Evolutionary conservation across 495 filamentous ascomycete genomes (phyloP).

Genomic region (Gamarada debralockiae): DNA sequence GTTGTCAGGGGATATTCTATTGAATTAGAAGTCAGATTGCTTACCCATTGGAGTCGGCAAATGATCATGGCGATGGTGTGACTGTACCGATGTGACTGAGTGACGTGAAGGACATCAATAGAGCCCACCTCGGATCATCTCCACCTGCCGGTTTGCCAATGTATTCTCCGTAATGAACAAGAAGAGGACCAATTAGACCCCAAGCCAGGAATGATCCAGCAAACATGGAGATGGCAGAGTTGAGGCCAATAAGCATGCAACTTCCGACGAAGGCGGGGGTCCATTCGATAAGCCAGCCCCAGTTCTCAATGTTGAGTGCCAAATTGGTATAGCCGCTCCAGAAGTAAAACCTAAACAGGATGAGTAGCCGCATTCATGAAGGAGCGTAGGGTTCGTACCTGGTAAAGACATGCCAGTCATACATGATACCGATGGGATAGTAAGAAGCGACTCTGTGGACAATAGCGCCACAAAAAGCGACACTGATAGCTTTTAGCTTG

Average conservation of each 20-base stretch:
- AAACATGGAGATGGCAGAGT: slow-evolving; percentile 61
- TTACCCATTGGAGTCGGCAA: too few relatives aligned
- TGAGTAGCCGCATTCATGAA: neutral
- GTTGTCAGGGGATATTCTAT: too few relatives aligned
- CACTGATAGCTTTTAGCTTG: slow-evolving; percentile 52
- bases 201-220: slow-evolving; percentile 55
- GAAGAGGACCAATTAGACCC: slow-evolving; percentile 60
- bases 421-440: slow-evolving; percentile 60
- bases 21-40: too few relatives aligned
- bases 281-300: slow-evolving; percentile 62
- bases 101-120: slow-evolving; percentile 44
- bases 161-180: slow-evolving; percentile 52
- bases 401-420: slow-evolving; percentile 55
- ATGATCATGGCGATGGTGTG: too few relatives aligned
- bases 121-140: slow-evolving; percentile 48
- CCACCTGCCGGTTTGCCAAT: slow-evolving; percentile 38
- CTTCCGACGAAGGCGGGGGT: slow-evolving; percentile 65
- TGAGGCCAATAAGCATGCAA: slow-evolving; percentile 63
- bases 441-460: slow-evolving; percentile 54
- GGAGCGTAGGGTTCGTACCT: neutral
- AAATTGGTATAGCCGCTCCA: slow-evolving; percentile 54
- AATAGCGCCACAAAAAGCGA: slow-evolving; percentile 47
- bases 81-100: slow-evolving; percentile 35
- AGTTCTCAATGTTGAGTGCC: slow-evolving; percentile 57
- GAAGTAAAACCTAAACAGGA: slow-evolving; percentile 58